Base-by-base conservation (phyloP, 306 rosid species). In the Pyrus communis region DNA sequence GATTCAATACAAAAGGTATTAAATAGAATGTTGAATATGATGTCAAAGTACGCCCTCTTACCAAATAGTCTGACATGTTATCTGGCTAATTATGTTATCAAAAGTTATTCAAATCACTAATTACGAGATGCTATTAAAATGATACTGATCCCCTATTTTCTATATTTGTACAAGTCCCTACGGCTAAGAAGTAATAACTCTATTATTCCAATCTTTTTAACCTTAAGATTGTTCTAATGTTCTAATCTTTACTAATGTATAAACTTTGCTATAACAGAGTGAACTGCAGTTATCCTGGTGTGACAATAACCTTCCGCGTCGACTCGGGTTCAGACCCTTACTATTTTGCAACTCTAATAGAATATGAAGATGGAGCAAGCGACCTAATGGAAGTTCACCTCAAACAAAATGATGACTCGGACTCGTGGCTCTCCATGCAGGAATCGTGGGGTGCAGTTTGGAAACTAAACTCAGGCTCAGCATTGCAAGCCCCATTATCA, bases 361-460 rank as follows among this genome's bases (percentile, higher is more conserved):
- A 92, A 70, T 92, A 84, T 25, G 93, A 81, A 67, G 83, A 82
- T 28, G 97, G 97, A 22, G 87, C 86, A 49, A 93, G 97, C 23
- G 89, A 80, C 25, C 81, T 92, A 51, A 52, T 80, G 2, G 74
- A 68, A 18, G 86, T 92, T 38, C 86, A 90, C 51, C 82, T 92
- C 9, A 85, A 84, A 78, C 89, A 90, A 5, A 21, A 40, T 13
- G 73, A 42, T 61, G 86, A 89, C 42, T 38, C 42, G 49, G 21
- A 19, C 25, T 58, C 89, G 61, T 90, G 96, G 96, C 40, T 70
- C 52, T 25, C 84, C 28, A 88, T 92, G 97, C 81, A 87, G 40
- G 77, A 81, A 25, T 86, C 89, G 4, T 89, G 97, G 94, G 95
- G 97, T 62, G 96, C 96, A 7, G 82, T 81, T 69, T 92, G 96